Evolutionary conservation across 2,329 filamentous ascomycete species (phyloP).

Genomic region (Aureobasidium uvarum): DNA sequence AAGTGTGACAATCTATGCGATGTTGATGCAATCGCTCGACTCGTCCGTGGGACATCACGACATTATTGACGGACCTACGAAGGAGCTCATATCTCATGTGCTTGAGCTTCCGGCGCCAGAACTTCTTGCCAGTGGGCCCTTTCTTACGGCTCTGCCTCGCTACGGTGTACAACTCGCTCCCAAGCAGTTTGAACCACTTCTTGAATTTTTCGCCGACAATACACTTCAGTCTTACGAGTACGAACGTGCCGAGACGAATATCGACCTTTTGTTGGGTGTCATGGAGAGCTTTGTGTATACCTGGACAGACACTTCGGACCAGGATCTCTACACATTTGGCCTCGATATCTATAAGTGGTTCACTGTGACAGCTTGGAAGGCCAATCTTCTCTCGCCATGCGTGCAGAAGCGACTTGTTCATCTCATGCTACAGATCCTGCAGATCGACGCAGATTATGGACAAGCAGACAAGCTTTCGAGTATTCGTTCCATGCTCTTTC

Average conservation of each 20-base stretch:
- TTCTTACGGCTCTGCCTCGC: constrained; percentile 31
- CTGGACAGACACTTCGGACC: constrained; percentile 60
- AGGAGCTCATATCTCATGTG: not conserved
- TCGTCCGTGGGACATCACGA: not conserved
- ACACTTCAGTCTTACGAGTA: constrained; percentile 58
- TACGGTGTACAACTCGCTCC: constrained; percentile 32
- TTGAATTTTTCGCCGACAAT: constrained; percentile 50
- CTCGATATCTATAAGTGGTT: constrained; percentile 79
- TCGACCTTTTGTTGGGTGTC: constrained; percentile 65
- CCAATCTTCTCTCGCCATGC: constrained; percentile 66
- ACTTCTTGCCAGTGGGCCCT: constrained; percentile 33
- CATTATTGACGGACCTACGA: not conserved
- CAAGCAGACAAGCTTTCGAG: constrained; percentile 58
- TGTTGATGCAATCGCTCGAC: constrained; percentile 6
- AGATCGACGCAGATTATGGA: constrained; percentile 65
- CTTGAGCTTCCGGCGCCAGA: constrained; percentile 11
- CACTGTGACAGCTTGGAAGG: constrained; percentile 63
- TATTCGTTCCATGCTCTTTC: constrained; percentile 69
- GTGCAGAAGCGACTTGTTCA: constrained; percentile 65
- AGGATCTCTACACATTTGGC: constrained; percentile 63
- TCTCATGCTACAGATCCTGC: constrained; percentile 69
- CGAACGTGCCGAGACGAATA: constrained; percentile 70
- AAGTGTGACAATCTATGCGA: constrained; percentile 16
- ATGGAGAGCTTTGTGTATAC: constrained; percentile 62
- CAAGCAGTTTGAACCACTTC: constrained; percentile 45